Conservation (phyloP, 2,329 filamentous ascomycete species). For the Leptographium radiaticola region DNA sequence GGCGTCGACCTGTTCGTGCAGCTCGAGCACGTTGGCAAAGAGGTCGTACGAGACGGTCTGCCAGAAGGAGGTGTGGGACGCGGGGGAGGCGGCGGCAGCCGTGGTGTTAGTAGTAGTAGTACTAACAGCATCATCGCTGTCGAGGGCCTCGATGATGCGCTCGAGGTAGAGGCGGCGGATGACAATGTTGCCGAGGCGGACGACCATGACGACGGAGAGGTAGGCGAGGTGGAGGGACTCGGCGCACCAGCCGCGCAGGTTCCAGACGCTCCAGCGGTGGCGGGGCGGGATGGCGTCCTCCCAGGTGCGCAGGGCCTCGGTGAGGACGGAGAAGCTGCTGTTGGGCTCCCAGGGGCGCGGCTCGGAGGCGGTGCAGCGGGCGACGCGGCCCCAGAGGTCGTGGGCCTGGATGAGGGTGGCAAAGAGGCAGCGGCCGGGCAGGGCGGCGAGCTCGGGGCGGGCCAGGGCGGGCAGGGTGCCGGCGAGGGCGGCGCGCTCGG, state of each 20-base stretch:
- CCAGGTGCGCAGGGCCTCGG: conserved; percentile 30
- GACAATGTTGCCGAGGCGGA: conserved; percentile 43
- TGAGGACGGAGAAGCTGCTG: conserved; percentile 33
- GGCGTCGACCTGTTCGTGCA: conserved; percentile 22
- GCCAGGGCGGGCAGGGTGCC: conserved; percentile 37
- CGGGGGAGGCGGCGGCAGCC: not conserved
- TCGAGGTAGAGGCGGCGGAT: conserved; percentile 44
- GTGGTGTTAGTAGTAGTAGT: not conserved
- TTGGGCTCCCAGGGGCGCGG: conserved; percentile 29
- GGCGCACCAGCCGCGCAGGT: conserved; percentile 32
- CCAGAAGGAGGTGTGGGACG: not conserved
- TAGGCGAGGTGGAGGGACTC: conserved; percentile 38
- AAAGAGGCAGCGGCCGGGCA: conserved; percentile 38
- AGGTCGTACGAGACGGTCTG: conserved; percentile 13
- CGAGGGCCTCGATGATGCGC: not conserved
- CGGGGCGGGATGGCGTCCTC: conserved; percentile 32
- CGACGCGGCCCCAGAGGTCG: conserved; percentile 39
- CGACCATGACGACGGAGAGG: conserved; percentile 39
- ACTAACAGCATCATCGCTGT: too few relatives aligned
- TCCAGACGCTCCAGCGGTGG: conserved; percentile 31
- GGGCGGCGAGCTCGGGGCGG: conserved; percentile 28
- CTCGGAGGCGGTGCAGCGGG: conserved; percentile 21
- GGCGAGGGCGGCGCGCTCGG: conserved; percentile 34
- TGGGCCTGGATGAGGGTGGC: conserved; percentile 42
- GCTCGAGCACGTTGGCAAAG: conserved; percentile 21